phyloP scores from a whole-genome alignment of 2,329 filamentous ascomycete genomes.

The Aureobasidium lini region DNA sequence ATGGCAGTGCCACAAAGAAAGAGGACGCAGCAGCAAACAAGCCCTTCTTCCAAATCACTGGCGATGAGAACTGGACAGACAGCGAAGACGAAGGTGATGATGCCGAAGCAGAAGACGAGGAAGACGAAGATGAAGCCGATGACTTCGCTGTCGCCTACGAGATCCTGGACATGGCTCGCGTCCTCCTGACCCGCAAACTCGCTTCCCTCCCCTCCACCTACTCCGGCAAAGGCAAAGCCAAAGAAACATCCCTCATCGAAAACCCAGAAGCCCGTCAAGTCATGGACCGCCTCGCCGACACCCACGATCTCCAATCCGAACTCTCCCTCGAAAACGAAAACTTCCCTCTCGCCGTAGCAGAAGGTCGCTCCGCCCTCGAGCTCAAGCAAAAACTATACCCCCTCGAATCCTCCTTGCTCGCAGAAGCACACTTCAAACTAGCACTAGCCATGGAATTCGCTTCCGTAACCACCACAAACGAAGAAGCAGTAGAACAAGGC shows the following conservation, averaged over 20 bases:
- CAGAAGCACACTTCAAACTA: slow-evolving; percentile 94
- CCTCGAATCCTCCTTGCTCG: slow-evolving; percentile 73
- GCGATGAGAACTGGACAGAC: slow-evolving; percentile 89
- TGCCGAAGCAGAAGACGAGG: slow-evolving; percentile 36
- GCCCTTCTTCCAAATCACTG: slow-evolving; percentile 82
- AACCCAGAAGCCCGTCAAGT: slow-evolving; percentile 47
- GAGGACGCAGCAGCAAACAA: slow-evolving; percentile 50
- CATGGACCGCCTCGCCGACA: slow-evolving; percentile 84
- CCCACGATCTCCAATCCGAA: slow-evolving; percentile 87
- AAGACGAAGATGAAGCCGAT: slow-evolving; percentile 47
- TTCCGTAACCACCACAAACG: slow-evolving; percentile 60
- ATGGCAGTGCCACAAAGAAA: slow-evolving; percentile 32
- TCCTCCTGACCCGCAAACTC: slow-evolving; percentile 52
- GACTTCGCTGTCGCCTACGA: slow-evolving; percentile 59
- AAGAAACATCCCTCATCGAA: slow-evolving; percentile 27
- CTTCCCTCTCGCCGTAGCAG: slow-evolving; percentile 79
- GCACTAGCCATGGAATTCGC: slow-evolving; percentile 92
- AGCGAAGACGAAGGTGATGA: slow-evolving; percentile 55
- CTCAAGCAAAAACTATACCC: slow-evolving; percentile 74
- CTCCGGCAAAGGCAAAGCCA: slow-evolving; percentile 38
- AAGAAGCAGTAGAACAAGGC: slow-evolving; percentile 40
- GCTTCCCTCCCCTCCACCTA: slow-evolving; percentile 36
- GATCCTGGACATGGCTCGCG: slow-evolving; percentile 54
- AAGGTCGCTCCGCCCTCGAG: slow-evolving; percentile 68
- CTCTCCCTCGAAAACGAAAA: slow-evolving; percentile 96